phyloP scores from a whole-genome alignment of 192 early-diverging fungal genomes.

The Cladochytrium replicatum region DNA sequence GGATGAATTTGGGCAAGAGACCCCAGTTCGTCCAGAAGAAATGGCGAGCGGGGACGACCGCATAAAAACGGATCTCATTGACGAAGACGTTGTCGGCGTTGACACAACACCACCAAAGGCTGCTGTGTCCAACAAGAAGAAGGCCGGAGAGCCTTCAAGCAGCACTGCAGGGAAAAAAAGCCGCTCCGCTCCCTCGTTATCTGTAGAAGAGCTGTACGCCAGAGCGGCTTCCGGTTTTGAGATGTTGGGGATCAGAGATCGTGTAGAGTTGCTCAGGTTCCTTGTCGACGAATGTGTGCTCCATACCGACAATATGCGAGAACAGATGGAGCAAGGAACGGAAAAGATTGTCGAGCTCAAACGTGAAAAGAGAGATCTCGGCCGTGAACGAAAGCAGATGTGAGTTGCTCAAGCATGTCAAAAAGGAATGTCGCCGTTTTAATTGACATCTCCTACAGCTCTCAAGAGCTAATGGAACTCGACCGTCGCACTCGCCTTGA shows the following conservation, averaged over 20 bases:
- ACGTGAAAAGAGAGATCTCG: not conserved
- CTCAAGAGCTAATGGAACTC: too few relatives aligned
- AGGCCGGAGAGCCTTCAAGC: not conserved
- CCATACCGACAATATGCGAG: not conserved
- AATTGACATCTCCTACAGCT: too few relatives aligned
- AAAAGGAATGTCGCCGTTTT: too few relatives aligned
- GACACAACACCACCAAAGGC: not conserved
- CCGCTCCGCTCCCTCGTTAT: not conserved
- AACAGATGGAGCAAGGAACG: not conserved
- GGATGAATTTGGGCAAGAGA: too few relatives aligned
- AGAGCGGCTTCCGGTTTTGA: not conserved
- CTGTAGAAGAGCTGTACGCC: not conserved
- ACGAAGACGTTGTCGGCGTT: not conserved
- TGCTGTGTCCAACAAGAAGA: not conserved
- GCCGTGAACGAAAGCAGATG: not conserved
- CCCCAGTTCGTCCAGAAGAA: too few relatives aligned
- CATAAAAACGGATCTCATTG: not conserved
- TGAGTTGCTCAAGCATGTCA: too few relatives aligned
- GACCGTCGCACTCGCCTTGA: too few relatives aligned
- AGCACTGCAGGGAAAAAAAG: not conserved
- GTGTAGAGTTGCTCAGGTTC: not conserved
- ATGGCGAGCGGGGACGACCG: too few relatives aligned
- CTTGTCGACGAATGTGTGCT: not conserved
- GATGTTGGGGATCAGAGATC: not conserved
- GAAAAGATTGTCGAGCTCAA: not conserved